A percentile compares a stretch with the other conserved stretches of the same genome.
Evolutionary conservation across 495 filamentous ascomycete species (phyloP).

Genomic region (Pyrenula aspistea): DNA sequence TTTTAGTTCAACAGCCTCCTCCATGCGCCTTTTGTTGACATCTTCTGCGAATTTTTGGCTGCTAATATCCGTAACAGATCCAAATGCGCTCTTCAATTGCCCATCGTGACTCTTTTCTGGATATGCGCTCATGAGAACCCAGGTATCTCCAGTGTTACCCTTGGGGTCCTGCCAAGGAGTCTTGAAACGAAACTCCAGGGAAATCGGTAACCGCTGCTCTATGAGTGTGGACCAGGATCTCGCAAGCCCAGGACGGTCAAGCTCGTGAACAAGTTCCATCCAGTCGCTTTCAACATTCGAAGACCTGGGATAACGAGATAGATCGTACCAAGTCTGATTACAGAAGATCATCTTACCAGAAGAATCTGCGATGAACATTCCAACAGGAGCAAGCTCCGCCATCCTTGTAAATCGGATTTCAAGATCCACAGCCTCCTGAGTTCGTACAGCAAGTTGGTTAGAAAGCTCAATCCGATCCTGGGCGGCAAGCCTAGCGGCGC

Average conservation of each 20-base stretch:
- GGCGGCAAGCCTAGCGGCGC: constrained; percentile 51
- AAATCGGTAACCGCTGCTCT: constrained; percentile 39
- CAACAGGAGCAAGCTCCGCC: constrained; percentile 62
- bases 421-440: constrained; percentile 55
- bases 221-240: constrained; percentile 46
- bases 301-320: constrained; percentile 42
- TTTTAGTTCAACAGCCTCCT: constrained; percentile 54
- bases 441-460: constrained; percentile 51
- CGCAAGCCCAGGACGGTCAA: constrained; percentile 42
- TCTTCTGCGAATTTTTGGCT: constrained; percentile 32
- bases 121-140: constrained; percentile 60
- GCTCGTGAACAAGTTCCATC: constrained; percentile 54
- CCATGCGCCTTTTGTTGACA: constrained; percentile 45
- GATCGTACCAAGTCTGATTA: constrained; percentile 64
- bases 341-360: constrained; percentile 52
- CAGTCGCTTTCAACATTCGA: constrained; percentile 38
- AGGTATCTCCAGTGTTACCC: constrained; percentile 47
- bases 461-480: constrained; percentile 54
- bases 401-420: constrained; percentile 64
- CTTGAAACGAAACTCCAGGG: constrained; percentile 58
- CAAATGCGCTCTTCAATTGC: constrained; percentile 55
- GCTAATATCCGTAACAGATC: constrained; percentile 29
- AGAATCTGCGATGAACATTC: constrained; percentile 59
- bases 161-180: constrained; percentile 44
- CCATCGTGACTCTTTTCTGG: constrained; percentile 47